Evolutionary conservation across 441 rosid genomes (phyloP), one percentile per base, ranked within the genome.

Genomic region (Oxalis stricta): DNA sequence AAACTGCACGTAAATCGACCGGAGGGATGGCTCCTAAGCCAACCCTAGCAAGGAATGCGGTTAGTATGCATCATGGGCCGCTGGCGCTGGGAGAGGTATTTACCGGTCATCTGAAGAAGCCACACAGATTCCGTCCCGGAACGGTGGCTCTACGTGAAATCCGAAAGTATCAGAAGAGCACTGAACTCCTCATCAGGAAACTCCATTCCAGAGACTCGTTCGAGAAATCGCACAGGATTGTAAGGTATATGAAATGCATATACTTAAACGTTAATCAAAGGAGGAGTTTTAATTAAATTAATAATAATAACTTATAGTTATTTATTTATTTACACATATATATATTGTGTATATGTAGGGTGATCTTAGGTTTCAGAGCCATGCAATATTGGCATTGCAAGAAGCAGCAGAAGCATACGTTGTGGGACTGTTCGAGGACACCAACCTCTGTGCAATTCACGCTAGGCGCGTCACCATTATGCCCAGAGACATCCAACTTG

Each of bases 381-480:
- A 64, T 18, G 70, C 70, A 0, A 65, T 64, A 1, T 21, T 59
- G 12, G 70, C 70, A 0, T 47, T 64, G 4, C 70, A 64, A 5
- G 70, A 64, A 44, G 70, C 70, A 15, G 70, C 70, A 5, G 70
- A 64, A 13, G 70, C 70, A 0, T 64, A 64, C 10, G 61, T 64
- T 0, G 70, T 64, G 0, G 70, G 70, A 5, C 2, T 64, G 16
- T 64, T 64, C 5, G 70, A 64, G 35, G 70, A 64, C 29, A 64
- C 70, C 0, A 64, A 64, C 14, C 61, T 64, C 0, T 64, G 69
- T n/a, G 69, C 67, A 0, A 62, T 62, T 19, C 67, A 62, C 19
- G 62, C 67, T 0, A 62, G 56, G 11, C 52, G 67, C 32, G 67
- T 62, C 0, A 62, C 67, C 0, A 62, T 63, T 41, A 63, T 63